A percentile compares a stretch with the other conserved stretches of the same genome.
Evolutionary conservation across 768 basidiomycete species (phyloP).

Genomic region (Leccinum boreale): DNA sequence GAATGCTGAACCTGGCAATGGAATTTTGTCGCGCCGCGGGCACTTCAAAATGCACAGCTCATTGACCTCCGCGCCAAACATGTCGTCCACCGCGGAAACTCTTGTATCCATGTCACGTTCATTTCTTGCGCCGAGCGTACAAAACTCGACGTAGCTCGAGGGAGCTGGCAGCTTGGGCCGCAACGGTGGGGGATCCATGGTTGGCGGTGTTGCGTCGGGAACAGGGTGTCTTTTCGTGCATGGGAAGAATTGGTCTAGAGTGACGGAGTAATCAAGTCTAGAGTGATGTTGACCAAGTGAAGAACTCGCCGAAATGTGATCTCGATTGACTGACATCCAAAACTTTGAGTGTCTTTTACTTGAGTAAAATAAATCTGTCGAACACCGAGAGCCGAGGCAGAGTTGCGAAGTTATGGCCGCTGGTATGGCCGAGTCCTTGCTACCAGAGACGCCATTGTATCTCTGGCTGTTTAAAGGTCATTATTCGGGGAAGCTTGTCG

Average conservation of each 20-base stretch:
- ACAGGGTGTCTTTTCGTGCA: neutral
- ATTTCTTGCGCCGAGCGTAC: neutral
- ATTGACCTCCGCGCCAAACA: neutral
- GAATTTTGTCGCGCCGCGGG: neutral
- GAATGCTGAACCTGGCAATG: neutral
- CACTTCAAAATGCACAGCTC: constrained; percentile 6
- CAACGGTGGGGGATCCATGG: neutral
- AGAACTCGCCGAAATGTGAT: neutral
- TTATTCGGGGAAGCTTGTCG: neutral
- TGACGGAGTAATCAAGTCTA: neutral
- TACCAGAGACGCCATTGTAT: neutral
- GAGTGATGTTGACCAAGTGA: neutral
- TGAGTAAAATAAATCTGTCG: neutral
- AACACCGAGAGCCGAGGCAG: neutral
- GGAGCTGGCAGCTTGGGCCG: neutral
- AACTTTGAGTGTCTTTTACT: neutral
- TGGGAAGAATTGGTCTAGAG: neutral
- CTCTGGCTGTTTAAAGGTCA: neutral
- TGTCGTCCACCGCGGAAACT: neutral
- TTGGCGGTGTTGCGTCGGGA: neutral
- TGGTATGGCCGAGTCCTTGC: neutral
- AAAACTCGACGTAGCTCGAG: neutral
- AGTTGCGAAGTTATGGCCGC: neutral
- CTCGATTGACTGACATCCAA: neutral
- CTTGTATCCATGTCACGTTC: neutral